Base-by-base conservation (phyloP, 176 grass and related monocot species). In the Phoenix dactylifera region DNA sequence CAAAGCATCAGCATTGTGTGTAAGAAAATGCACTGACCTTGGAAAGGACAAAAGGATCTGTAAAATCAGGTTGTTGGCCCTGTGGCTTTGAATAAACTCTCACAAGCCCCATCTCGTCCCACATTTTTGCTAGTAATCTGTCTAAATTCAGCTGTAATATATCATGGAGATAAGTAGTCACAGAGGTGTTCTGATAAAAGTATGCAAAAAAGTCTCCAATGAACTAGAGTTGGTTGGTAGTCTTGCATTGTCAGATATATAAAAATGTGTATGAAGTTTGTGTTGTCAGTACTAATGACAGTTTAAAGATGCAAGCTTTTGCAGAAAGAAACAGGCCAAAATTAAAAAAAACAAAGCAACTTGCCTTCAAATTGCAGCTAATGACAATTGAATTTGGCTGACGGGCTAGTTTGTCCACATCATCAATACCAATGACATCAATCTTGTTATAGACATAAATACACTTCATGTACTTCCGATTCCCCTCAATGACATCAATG, bases 371-470 rank as follows among this genome's bases (percentile, higher is more conserved):
- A 61, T 98, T 98, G 76, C 93, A 98, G 72, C 87, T 98, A 70
- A 98, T 98, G 63, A 98, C 93, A 64, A 98, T 81, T 17, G 93
- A 98, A 80, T 88, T 98, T 63, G 87, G 93, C 57, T 98, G 93
- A 65, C 93, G 84, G 25, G 93, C 74, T 58, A 98, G 84, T 1
- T 77, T 88, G 72, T 98, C 93, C 59, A 98, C 87, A 71, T 98
- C 93, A 71, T 98, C 93, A 68, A 98, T 98, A 76, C 93, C 93
- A 54, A 98, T 73, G 48, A 98, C 93, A 76, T 98, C 93, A 74
- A 98, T 98, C 75, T 98, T 98, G 76, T 98, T 98, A 74, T 98
- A 98, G 57, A 98, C 93, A 63, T 98, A 98, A 76, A 98, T 62
- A 72, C 93, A 97, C 65, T 97, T 97, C 24, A 98, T 98, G 60